These are phyloP conservation scores for Albophoma yamanashiensis DNA, from an alignment of 2,329 filamentous ascomycete species.

Conservation along the genomic window DNA sequence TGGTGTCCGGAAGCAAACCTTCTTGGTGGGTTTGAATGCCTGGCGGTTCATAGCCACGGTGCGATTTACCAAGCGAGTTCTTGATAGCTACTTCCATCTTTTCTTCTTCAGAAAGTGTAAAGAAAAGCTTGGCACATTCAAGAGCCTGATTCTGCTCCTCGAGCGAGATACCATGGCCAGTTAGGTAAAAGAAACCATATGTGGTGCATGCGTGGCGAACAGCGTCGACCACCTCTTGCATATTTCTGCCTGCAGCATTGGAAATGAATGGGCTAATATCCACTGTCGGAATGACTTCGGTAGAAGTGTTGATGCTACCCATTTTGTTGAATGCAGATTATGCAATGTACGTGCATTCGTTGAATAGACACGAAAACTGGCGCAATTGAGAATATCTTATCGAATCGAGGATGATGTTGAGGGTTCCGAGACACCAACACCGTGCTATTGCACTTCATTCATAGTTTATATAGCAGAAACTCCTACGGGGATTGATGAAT, in stretches of 20 bases:
- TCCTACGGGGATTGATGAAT: not conserved
- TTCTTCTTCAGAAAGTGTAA: slow-evolving; percentile 13
- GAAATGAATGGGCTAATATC: slow-evolving; percentile 15
- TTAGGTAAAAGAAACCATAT: slow-evolving; percentile 20
- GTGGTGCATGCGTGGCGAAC: slow-evolving; percentile 14
- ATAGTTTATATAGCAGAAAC: not conserved
- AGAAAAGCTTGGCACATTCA: slow-evolving; percentile 13
- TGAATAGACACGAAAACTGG: not conserved
- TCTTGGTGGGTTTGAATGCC: slow-evolving; percentile 17
- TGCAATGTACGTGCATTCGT: not conserved
- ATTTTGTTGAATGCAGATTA: not conserved
- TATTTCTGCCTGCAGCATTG: slow-evolving; percentile 8
- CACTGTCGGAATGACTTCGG: slow-evolving; percentile 14
- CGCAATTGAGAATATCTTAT: not conserved
- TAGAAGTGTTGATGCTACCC: not conserved
- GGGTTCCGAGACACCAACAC: not conserved
- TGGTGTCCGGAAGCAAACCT: slow-evolving; percentile 15
- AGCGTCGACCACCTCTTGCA: slow-evolving; percentile 12
- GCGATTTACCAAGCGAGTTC: slow-evolving; percentile 16
- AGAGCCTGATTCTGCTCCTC: slow-evolving; percentile 10
- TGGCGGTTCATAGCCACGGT: slow-evolving; percentile 16
- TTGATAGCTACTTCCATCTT: slow-evolving; percentile 15
- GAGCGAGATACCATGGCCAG: slow-evolving; percentile 16
- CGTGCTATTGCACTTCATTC: not conserved
- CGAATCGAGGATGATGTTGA: not conserved